These are phyloP conservation scores for Paspalum vaginatum DNA, from an alignment of 176 grass and related monocot genomes.

Conservation along the genomic window DNA sequence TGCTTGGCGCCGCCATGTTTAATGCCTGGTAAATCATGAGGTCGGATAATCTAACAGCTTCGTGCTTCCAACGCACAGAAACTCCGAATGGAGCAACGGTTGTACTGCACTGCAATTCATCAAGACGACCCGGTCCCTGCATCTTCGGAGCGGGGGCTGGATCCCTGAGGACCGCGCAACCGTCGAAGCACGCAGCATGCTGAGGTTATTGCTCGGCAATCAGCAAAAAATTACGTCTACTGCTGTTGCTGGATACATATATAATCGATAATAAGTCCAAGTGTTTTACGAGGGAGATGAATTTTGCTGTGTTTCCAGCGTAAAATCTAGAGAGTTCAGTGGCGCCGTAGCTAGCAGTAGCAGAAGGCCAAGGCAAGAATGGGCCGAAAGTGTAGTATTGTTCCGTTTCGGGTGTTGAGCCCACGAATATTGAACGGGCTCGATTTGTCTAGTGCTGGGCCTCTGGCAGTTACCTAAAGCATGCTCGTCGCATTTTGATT, in stretches of 20 bases:
- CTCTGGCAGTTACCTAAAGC: not conserved
- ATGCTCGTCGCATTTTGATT: not conserved
- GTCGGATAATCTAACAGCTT: not conserved
- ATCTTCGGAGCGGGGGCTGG: slow-evolving; percentile 7
- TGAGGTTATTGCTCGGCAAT: not conserved
- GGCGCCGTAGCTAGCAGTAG: not conserved
- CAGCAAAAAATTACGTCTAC: not conserved
- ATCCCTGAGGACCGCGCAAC: not conserved
- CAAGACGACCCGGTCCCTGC: not conserved
- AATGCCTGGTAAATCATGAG: too few species aligned
- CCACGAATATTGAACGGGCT: not conserved
- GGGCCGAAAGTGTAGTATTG: not conserved
- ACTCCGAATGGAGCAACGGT: slow-evolving; percentile 14
- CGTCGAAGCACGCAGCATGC: not conserved
- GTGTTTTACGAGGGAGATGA: not conserved
- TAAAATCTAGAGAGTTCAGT: not conserved
- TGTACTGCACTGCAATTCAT: slow-evolving; percentile 19
- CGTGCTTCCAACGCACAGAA: slow-evolving; percentile 27
- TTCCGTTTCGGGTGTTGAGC: not conserved
- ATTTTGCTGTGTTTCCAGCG: not conserved
- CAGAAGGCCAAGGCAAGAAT: not conserved
- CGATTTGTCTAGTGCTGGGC: not conserved
- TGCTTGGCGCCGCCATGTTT: not conserved
- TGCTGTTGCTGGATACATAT: too few species aligned
- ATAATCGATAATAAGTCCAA: not conserved